Evolutionary conservation across 202 grass and related monocot genomes (phyloP).

Genomic region (Panicum hallii): DNA sequence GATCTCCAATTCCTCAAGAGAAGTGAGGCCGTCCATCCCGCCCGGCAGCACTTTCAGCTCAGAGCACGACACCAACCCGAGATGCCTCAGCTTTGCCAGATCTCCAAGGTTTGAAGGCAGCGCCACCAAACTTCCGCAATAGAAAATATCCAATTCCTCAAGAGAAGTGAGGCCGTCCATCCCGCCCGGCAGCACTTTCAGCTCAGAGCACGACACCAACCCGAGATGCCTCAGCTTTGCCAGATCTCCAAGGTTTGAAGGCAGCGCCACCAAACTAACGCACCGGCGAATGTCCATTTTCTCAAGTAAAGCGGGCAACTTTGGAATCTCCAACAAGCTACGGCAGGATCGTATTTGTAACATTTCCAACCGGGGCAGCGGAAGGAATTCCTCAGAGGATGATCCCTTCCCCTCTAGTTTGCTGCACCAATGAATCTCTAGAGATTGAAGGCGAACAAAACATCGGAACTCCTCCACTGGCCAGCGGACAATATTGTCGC

Average conservation of each 20-base stretch:
- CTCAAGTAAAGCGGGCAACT: neutral
- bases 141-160: too few relatives aligned
- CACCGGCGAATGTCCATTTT: too few relatives aligned
- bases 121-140: neutral
- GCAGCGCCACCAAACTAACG: slow-evolving; percentile 15
- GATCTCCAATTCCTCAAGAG: neutral
- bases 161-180: too few relatives aligned
- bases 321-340: neutral
- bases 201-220: too few relatives aligned
- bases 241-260: slow-evolving; percentile 17
- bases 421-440: rapidly evolving
- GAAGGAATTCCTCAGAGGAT: neutral
- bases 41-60: neutral
- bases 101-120: slow-evolving; percentile 25
- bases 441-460: neutral
- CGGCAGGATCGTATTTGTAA: neutral
- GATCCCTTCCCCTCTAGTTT: neutral
- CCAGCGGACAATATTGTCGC: neutral
- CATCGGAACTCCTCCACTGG: slow-evolving; percentile 16
- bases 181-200: too few relatives aligned
- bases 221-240: too few relatives aligned
- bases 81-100: neutral
- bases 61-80: neutral
- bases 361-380: neutral
- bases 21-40: slow-evolving; percentile 3